Conservation (phyloP, 2,329 filamentous ascomycete species). For the Trematosphaeria pertusa region DNA sequence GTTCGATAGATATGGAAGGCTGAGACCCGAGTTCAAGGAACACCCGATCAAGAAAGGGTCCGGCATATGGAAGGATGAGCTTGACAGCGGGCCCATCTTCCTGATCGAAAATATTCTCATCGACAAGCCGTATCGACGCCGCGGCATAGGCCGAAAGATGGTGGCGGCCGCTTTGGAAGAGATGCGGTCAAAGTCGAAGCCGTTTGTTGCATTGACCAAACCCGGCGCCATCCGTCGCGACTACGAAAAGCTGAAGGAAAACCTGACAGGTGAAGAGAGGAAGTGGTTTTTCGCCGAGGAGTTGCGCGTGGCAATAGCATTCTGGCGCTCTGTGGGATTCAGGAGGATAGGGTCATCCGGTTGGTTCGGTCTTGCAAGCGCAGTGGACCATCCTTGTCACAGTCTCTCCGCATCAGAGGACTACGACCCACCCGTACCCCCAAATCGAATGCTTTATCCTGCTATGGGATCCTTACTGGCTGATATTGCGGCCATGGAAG, state of each 20-base stretch:
- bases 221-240: background rate
- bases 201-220: background rate
- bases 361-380: slow-evolving; percentile 4
- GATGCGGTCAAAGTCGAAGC: background rate
- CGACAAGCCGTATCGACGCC: slow-evolving; percentile 20
- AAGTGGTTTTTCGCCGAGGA: background rate
- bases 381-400: slow-evolving; percentile 4
- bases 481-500: too few relatives aligned
- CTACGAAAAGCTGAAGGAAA: background rate
- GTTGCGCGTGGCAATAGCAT: background rate
- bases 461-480: slow-evolving; percentile 3
- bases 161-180: slow-evolving; percentile 35
- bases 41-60: slow-evolving; percentile 35
- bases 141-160: slow-evolving; percentile 41
- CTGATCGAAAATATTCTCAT: slow-evolving; percentile 34
- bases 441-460: background rate
- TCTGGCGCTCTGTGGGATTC: slow-evolving; percentile 3
- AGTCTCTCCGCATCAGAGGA: background rate
- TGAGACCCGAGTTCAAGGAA: slow-evolving; percentile 41
- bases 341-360: slow-evolving; percentile 1
- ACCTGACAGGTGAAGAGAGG: background rate
- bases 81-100: slow-evolving; percentile 38
- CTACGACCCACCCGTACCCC: background rate
- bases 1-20: slow-evolving; percentile 49
- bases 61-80: slow-evolving; percentile 36